A percentile compares a stretch with the other conserved stretches of the same genome.
phyloP scores from a whole-genome alignment of 2,329 filamentous ascomycete species.

The Phyllosticta citriasiana region DNA sequence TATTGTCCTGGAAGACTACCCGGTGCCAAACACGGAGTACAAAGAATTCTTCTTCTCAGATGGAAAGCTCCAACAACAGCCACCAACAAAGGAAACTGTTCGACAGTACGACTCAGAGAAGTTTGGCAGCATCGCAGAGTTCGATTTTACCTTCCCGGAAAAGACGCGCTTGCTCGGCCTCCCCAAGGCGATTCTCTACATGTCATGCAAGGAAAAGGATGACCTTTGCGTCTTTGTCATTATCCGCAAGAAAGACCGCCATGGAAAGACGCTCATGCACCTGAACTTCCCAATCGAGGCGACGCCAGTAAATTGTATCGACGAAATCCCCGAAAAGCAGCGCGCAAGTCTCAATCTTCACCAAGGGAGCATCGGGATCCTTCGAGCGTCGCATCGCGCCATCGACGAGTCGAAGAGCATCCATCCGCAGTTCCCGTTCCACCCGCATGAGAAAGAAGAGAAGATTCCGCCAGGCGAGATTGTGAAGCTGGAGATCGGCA shows the following conservation, averaged over 20 bases:
- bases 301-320: slow-evolving; percentile 29
- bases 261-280: slow-evolving; percentile 34
- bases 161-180: slow-evolving; percentile 35
- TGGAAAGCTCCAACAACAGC: slow-evolving; percentile 5
- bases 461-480: slow-evolving; percentile 33
- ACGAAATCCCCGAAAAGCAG: slow-evolving; percentile 48
- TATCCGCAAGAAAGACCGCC: slow-evolving; percentile 34
- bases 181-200: slow-evolving; percentile 38
- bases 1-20: slow-evolving; percentile 15
- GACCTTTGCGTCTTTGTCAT: slow-evolving; percentile 38
- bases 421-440: slow-evolving; percentile 21
- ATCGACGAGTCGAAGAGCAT: slow-evolving; percentile 18
- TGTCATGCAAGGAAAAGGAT: slow-evolving; percentile 33
- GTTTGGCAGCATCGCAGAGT: slow-evolving; percentile 13
- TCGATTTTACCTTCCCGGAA: slow-evolving; percentile 18
- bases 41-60: slow-evolving; percentile 11
- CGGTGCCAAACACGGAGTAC: slow-evolving; percentile 14
- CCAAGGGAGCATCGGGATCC: slow-evolving; percentile 33
- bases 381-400: slow-evolving; percentile 36
- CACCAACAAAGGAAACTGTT: slow-evolving; percentile 1
- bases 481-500: slow-evolving; percentile 38
- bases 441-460: slow-evolving; percentile 32
- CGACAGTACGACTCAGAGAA: slow-evolving; percentile 16
- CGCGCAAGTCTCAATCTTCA: slow-evolving; percentile 32
- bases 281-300: slow-evolving; percentile 35